Evolutionary conservation across 345 rosid genomes (phyloP), one percentile per base, ranked within the genome.

Genomic region (Anastatica hierochuntica): DNA sequence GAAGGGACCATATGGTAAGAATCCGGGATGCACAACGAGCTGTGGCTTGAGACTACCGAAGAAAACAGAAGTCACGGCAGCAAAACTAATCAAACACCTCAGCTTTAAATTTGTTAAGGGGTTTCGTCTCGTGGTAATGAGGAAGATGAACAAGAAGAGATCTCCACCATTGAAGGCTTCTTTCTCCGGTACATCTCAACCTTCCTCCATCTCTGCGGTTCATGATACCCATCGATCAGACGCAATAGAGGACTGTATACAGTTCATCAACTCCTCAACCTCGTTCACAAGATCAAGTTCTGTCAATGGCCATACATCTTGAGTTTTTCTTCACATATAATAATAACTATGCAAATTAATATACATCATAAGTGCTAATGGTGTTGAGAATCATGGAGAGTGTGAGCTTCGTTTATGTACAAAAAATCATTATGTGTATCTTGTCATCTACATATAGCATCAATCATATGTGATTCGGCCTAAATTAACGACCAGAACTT

Each of bases 191-290:
- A 72, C 63, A 74, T 59, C 77, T 49, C 72, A 62, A 38, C 56
- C 76, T 15, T 63, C 52, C 10, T 66, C 60, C 34, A 65, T 77
- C 30, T 56, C 79, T 17, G 40, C 71, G 15, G 15, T 16, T 1
- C 40, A n/a, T n/a, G n/a, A 89, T 65, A 52, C 75, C 16, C 72
- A 73, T n/a, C 77, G 84, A 66, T 73, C 61, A 53, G 81, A 82
- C 50, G 85, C 89, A 4, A 82, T 89, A 20, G 77, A 85, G 24
- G 95, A 83, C 58, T 89, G 97, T 72, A 89, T 89, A 36, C 70
- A 83, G 59, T 89, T 85, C 72, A 83, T 89, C 34, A 79, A 89
- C 68, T 71, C 84, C 1, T 78, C 94, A 0, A 43, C 87, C 34
- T 66, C 81, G 3, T 55, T 77, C 43, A 68, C 77, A 2, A 71